Evolutionary conservation across 2,329 filamentous ascomycete genomes (phyloP), one percentile per base, ranked within the genome.

Genomic region (Trichophyton equinum): DNA sequence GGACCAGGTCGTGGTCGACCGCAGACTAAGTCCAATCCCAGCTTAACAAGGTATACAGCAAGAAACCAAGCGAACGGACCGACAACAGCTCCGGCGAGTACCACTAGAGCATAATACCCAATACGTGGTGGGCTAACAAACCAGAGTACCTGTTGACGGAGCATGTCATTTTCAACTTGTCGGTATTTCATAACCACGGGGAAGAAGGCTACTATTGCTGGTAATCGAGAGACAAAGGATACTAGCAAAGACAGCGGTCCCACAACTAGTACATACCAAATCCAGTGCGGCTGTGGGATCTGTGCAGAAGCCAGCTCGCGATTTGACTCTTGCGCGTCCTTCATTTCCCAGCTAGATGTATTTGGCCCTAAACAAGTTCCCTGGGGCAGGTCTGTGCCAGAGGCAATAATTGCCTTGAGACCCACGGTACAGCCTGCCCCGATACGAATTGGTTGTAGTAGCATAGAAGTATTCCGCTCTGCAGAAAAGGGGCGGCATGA

Each of bases 271-370:
- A 59, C 15, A 18, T 44, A 44, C 40, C 40, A 30, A 9, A 44
- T 20, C 57, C 57, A 59, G n/a, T 44, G 38, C n/a, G 57, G 57
- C n/a, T 22, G 33, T 30, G 57, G 57, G 18, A 59, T 46, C 9
- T 46, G 40, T 15, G 20, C 44, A 46, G 57, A 46, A 5, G 22
- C 40, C n/a, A 59, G 38, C 20, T 46, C 57, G 5, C 57, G 33
- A 13, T 59, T 46, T 13, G 57, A 33, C 57, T 59, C 57, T 25
- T 9, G 22, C 4, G 57, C 57, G 15, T 59, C 57, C 57, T 59
- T n/a, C 20, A 30, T 44, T 44, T 59, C 57, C 57, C 57, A 59
- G 57, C 57, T 59, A 20, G 57, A 59, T 5, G 57, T 46, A 30
- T 46, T 59, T 44, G 57, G 57, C 20, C 57, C 57, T 25, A 59